These are phyloP conservation scores for Fusarium sp. DNA, from an alignment of 2,329 filamentous ascomycete genomes.

Conservation along the genomic window DNA sequence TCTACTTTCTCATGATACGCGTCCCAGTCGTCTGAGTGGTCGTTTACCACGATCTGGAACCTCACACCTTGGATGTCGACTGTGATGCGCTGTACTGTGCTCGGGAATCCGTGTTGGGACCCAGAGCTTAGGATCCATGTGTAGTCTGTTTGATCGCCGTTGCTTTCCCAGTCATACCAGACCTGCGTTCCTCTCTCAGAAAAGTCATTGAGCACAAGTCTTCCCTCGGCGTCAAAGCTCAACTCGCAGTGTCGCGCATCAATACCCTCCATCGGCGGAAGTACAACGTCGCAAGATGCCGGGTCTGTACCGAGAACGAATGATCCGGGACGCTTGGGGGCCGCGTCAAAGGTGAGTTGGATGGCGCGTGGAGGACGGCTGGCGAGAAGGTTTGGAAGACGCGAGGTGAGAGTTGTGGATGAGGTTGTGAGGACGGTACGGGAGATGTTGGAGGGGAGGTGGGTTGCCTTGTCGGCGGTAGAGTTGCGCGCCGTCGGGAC, in stretches of 20 bases:
- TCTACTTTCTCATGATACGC: constrained; percentile 49
- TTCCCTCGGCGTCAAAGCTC: constrained; percentile 51
- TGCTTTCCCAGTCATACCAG: constrained; percentile 55
- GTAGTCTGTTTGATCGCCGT: constrained; percentile 49
- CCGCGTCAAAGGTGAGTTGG: constrained; percentile 49
- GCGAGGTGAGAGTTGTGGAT: constrained; percentile 41
- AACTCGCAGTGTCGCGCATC: constrained; percentile 51
- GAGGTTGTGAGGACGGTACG: constrained; percentile 41
- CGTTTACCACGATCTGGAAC: constrained; percentile 53
- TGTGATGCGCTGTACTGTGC: constrained; percentile 47
- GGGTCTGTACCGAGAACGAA: constrained; percentile 54
- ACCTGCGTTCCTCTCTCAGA: constrained; percentile 53
- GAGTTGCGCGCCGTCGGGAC: constrained; percentile 50
- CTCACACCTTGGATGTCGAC: constrained; percentile 53
- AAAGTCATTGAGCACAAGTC: constrained; percentile 53
- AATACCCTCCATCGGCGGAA: constrained; percentile 49
- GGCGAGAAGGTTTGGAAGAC: constrained; percentile 41
- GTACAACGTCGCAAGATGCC: constrained; percentile 49
- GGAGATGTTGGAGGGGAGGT: constrained; percentile 46
- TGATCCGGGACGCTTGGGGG: constrained; percentile 48
- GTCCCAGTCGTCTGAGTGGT: constrained; percentile 47
- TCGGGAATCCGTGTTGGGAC: constrained; percentile 48
- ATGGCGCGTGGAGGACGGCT: constrained; percentile 46
- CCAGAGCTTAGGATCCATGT: constrained; percentile 51
- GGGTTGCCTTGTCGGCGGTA: constrained; percentile 47